Evolutionary conservation across 345 rosid species (phyloP).

Genomic region (Diplotaxis tenuifolia): DNA sequence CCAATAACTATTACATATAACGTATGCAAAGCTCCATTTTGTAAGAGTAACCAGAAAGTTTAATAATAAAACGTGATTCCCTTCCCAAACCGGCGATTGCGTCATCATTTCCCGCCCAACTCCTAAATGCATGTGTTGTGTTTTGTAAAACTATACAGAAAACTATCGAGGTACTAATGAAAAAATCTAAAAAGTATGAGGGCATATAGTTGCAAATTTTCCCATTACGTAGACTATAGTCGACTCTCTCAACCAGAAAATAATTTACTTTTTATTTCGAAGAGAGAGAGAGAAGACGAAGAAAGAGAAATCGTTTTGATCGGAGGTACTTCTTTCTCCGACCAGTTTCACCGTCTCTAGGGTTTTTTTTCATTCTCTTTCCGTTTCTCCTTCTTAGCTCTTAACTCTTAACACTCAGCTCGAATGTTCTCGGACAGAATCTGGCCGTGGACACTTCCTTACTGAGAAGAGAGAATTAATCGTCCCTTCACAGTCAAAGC

Average conservation of each 20-base stretch:
- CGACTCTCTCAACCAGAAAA: neutral
- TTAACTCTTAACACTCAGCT: neutral
- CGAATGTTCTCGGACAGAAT: neutral
- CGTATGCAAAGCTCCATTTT: neutral
- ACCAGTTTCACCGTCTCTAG: constrained; percentile 12
- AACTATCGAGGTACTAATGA: neutral
- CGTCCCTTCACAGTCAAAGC: constrained; percentile 19
- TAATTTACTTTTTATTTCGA: neutral
- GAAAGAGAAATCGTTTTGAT: constrained; percentile 27
- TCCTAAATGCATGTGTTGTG: neutral
- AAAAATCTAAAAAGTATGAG: neutral
- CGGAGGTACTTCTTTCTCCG: constrained; percentile 35
- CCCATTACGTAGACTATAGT: neutral
- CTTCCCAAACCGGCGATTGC: neutral
- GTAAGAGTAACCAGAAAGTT: neutral
- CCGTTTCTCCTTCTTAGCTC: constrained; percentile 2
- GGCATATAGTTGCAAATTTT: constrained; percentile 11
- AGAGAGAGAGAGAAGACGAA: constrained; percentile 15
- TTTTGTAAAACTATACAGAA: neutral
- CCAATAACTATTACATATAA: neutral
- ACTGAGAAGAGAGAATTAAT: constrained; percentile 14
- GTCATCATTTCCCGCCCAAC: constrained; percentile 4
- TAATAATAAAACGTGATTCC: neutral
- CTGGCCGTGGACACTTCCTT: constrained; percentile 8
- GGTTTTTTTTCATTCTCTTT: neutral